phyloP scores from a whole-genome alignment of 306 rosid species.

The Medicago lupulina region DNA sequence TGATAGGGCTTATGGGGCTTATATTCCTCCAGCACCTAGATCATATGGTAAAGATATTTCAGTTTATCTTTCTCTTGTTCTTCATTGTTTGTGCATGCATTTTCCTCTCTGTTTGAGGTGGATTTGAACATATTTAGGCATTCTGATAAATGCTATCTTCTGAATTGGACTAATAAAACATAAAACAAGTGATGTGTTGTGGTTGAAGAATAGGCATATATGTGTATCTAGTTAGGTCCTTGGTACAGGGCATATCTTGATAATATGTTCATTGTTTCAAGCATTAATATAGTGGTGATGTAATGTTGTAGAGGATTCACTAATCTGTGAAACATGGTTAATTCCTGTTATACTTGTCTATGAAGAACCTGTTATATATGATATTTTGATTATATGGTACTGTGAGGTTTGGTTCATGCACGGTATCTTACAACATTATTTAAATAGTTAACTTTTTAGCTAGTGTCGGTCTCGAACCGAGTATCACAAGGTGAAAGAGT shows the following conservation, averaged over 20 bases:
- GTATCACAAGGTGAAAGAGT: too few species aligned
- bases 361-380: not conserved
- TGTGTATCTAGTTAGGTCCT: slow-evolving; percentile 1
- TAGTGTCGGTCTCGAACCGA: too few species aligned
- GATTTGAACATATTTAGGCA: slow-evolving; percentile 8
- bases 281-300: not conserved
- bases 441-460: not conserved
- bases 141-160: not conserved
- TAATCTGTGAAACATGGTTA: slow-evolving; percentile 2
- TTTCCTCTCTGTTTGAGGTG: slow-evolving; percentile 18
- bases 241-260: slow-evolving; percentile 13
- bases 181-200: not conserved
- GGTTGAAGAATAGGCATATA: not conserved
- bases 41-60: slow-evolving; percentile 65
- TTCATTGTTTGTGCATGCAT: not conserved
- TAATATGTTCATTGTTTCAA: not conserved
- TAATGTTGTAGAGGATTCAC: slow-evolving; percentile 9
- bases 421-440: not conserved
- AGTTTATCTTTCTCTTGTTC: not conserved
- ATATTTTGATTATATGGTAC: not conserved
- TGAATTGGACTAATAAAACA: slow-evolving; percentile 5
- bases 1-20: slow-evolving; percentile 88
- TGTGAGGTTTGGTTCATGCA: not conserved
- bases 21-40: slow-evolving; percentile 65
- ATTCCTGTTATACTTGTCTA: not conserved